These are phyloP conservation scores for Phytophthora sp. DNA, from an alignment of 352 stramenopile species.

Conservation along the genomic window DNA sequence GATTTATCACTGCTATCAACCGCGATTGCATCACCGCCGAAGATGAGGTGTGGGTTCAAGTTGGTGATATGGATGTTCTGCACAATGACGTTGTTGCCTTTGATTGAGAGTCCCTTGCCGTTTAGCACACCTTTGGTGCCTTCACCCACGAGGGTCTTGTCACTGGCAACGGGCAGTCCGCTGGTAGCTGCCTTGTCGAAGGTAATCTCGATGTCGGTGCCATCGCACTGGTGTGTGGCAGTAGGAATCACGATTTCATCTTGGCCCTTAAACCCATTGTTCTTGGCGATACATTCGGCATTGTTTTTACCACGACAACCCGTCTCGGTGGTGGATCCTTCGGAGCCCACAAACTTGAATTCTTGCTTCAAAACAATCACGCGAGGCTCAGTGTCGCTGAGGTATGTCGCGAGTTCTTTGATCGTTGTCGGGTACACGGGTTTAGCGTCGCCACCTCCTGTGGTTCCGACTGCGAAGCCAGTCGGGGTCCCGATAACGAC, in stretches of 20 bases:
- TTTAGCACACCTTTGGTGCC: constrained; percentile 41
- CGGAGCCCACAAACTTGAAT: constrained; percentile 44
- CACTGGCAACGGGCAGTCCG: constrained; percentile 28
- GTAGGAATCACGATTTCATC: constrained; percentile 41
- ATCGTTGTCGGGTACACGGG: no score
- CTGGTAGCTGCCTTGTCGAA: constrained; percentile 49
- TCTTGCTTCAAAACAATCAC: constrained; percentile 47
- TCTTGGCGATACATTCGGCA: constrained; percentile 37
- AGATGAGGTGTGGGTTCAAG: constrained; percentile 23
- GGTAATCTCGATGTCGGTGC: constrained; percentile 27
- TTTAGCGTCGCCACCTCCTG: no score
- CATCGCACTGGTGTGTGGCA: constrained; percentile 37
- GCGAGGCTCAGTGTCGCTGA: constrained; percentile 27
- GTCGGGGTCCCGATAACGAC: no score
- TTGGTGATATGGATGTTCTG: constrained; percentile 42
- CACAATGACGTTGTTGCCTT: constrained; percentile 54
- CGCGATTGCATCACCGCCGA: constrained; percentile 17
- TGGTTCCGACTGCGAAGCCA: no score
- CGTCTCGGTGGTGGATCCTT: constrained; percentile 45
- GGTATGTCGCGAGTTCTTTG: constrained; percentile 15
- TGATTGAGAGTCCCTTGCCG: constrained; percentile 44
- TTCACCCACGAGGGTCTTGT: constrained; percentile 55
- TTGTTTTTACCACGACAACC: constrained; percentile 30
- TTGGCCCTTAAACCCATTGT: constrained; percentile 46
- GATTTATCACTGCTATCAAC: constrained; percentile 10